Base-by-base conservation (phyloP, 768 basidiomycete species). In the Tricholoma matsutake region DNA sequence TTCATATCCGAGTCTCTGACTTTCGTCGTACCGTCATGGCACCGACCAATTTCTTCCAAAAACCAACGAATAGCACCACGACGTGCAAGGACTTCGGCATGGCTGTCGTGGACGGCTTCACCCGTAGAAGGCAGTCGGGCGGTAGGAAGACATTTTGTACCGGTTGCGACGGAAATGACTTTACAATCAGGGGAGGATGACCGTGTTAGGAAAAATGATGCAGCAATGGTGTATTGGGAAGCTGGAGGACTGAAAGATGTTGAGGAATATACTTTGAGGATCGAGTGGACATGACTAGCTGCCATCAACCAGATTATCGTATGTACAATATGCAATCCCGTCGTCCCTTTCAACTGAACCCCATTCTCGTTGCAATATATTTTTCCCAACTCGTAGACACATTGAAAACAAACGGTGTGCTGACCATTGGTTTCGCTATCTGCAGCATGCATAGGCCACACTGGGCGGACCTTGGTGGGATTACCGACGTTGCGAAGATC, bases 11-110 rank as follows among this genome's bases (percentile, higher is more conserved):
- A 31, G 51, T 32, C 25, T 29, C 29, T 32, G 51, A 10, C 8
- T 11, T n/a, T 53, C 16, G 54, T 45, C 52, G 59, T 67, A 62
- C 62, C 62, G 3, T 58, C 52, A 55, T 63, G 34, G 45, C 67
- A 71, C 28, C 84, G 79, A 8, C 67, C 62, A 14, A 88, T 78
- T 72, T 97, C 92, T 60, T 89, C 85, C 32, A 94, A 71, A 52
- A 94, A 76, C 93, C 94, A 98, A 25, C 87, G 81, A 45, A 88
- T 70, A 0, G 89, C 86, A 8, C 88, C 87, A 31, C 96, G 81
- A 18, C 93, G 83, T 1, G 94, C 94, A n/a, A 97, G 79, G 20
- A 96, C 84, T 73, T 98, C 96, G 9, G 96, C 96, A 71, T 98
- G 96, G 56, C 84, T 88, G 68, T 97, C 96, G 67, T 96, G 94